These are phyloP conservation scores for Amanita thiersii DNA, from an alignment of 768 basidiomycete genomes.

Conservation along the genomic window DNA sequence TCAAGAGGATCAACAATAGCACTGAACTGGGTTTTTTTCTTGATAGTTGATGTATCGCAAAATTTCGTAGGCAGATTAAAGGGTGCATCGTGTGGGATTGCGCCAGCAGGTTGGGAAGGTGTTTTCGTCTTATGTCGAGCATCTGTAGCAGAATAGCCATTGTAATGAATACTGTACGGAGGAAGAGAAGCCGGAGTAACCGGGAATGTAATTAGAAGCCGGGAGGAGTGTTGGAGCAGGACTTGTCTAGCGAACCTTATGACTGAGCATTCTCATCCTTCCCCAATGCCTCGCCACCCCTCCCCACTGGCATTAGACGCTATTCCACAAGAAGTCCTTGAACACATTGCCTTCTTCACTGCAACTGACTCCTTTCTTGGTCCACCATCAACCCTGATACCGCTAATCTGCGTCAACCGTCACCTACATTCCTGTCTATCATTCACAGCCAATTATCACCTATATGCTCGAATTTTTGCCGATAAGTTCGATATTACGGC, in stretches of 20 bases:
- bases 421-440: slow-evolving; percentile 43
- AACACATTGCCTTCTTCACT: slow-evolving; percentile 66
- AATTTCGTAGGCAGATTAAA: slow-evolving; percentile 46
- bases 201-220: too few relatives aligned
- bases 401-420: slow-evolving; percentile 46
- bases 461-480: slow-evolving; percentile 66
- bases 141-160: too few relatives aligned
- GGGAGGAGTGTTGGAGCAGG: too few relatives aligned
- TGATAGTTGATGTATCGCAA: slow-evolving; percentile 36
- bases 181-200: too few relatives aligned
- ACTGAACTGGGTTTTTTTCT: slow-evolving; percentile 6
- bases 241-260: too few relatives aligned
- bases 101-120: slow-evolving; percentile 38
- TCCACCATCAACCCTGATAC: slow-evolving; percentile 50
- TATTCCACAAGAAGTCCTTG: slow-evolving; percentile 72
- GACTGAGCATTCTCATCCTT: too few relatives aligned
- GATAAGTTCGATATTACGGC: slow-evolving; percentile 58
- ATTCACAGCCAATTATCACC: slow-evolving; percentile 45
- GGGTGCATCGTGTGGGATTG: slow-evolving; percentile 21
- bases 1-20: not conserved
- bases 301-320: slow-evolving; percentile 28
- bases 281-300: too few relatives aligned
- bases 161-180: too few relatives aligned
- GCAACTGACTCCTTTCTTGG: slow-evolving; percentile 46
- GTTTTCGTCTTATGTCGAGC: slow-evolving; percentile 34